Percentiles rank a stretch among this genome's conserved stretches.
Evolutionary conservation across 257 asterid species (phyloP).

Genomic region (Nicotiana attenuata): DNA sequence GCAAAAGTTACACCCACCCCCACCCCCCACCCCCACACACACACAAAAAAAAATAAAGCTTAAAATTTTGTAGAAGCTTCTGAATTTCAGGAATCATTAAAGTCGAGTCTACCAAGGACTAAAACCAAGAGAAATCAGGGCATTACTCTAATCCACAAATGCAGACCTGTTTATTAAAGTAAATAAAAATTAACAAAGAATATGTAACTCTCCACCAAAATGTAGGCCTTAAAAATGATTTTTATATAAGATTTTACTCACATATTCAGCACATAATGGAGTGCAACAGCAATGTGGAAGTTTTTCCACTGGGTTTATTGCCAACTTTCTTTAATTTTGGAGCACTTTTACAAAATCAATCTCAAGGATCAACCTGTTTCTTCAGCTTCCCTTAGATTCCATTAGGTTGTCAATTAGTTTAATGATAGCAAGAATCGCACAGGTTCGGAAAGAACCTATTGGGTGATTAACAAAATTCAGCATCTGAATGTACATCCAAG

Average conservation of each 20-base stretch:
- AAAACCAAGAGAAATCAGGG: not conserved
- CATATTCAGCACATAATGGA: not conserved
- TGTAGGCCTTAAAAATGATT: not conserved
- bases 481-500: not conserved
- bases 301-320: not conserved
- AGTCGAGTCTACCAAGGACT: not conserved
- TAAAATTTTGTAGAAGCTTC: not conserved
- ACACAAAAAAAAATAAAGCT: too few relatives aligned
- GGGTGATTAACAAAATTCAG: not conserved
- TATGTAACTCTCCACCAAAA: not conserved
- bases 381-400: not conserved
- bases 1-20: not conserved
- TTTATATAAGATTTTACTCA: not conserved
- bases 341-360: not conserved
- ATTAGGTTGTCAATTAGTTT: not conserved
- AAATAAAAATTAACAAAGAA: not conserved
- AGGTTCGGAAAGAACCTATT: not conserved
- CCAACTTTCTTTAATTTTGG: not conserved
- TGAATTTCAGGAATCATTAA: not conserved
- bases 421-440: not conserved
- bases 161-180: not conserved
- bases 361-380: not conserved
- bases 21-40: not conserved
- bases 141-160: not conserved
- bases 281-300: not conserved